These are phyloP conservation scores for Coniochaeta pulveracea DNA, from an alignment of 2,329 filamentous ascomycete species.

Conservation along the genomic window DNA sequence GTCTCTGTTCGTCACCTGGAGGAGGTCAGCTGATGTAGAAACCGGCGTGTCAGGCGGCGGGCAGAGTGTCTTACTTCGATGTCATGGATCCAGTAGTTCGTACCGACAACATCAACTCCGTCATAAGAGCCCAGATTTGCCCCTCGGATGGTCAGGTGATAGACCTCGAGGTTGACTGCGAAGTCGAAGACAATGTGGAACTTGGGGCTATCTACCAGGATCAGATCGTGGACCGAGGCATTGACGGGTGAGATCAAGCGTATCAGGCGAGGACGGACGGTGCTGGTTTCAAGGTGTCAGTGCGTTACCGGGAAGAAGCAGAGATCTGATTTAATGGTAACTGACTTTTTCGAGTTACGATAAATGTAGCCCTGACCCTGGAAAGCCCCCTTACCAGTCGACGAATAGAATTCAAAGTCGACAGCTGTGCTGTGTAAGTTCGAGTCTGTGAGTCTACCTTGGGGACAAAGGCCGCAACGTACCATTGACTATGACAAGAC, in stretches of 20 bases:
- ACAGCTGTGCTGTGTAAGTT: constrained; percentile 11
- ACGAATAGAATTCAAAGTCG: constrained; percentile 23
- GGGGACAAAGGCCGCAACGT: too few relatives aligned
- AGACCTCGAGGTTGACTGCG: constrained; percentile 22
- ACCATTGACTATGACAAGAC: constrained; percentile 20
- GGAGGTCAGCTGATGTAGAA: background rate
- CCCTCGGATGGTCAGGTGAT: constrained; percentile 24
- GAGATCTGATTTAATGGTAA: background rate
- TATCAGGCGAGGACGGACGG: too few relatives aligned
- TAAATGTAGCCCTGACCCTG: constrained; percentile 23
- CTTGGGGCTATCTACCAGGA: constrained; percentile 19
- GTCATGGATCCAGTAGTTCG: constrained; percentile 24
- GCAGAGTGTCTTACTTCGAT: too few relatives aligned
- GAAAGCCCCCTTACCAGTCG: constrained; percentile 19
- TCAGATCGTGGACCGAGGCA: constrained; percentile 18
- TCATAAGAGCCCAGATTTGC: constrained; percentile 23
- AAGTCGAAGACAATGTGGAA: constrained; percentile 24
- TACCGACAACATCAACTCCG: constrained; percentile 23
- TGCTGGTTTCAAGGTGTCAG: too few relatives aligned
- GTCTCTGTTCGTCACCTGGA: constrained; percentile 22
- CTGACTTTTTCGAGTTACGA: constrained; percentile 17
- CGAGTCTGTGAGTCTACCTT: background rate
- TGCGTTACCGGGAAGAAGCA: too few relatives aligned
- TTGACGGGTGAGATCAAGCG: too few relatives aligned
- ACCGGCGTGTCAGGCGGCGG: constrained; percentile 7